A percentile compares a stretch with the other conserved stretches of the same genome.
Evolutionary conservation across 2,329 filamentous ascomycete species (phyloP).

Genomic region (Scedosporium aurantiacum): DNA sequence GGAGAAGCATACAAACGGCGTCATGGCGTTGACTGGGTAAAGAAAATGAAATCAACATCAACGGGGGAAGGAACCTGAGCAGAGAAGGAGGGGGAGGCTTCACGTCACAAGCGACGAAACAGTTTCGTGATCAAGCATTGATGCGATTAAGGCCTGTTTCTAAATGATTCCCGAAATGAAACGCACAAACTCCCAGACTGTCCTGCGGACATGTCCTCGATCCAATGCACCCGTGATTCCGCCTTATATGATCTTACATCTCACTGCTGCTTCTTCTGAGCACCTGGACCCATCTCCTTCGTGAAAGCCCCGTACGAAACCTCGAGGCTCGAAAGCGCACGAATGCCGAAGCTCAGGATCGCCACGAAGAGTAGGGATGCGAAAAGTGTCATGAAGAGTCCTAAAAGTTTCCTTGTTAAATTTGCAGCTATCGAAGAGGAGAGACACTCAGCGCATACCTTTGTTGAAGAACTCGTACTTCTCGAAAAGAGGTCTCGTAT

Average conservation of each 20-base stretch:
- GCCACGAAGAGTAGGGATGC: slow-evolving; percentile 59
- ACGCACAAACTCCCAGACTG: slow-evolving; percentile 2
- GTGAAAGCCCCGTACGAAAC: slow-evolving; percentile 93
- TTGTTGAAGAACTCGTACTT: slow-evolving; percentile 92
- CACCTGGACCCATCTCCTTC: slow-evolving; percentile 84
- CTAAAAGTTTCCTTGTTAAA: slow-evolving; percentile 28
- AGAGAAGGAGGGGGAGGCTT: background rate
- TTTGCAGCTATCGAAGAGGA: background rate
- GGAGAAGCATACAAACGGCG: background rate
- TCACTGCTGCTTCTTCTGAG: slow-evolving; percentile 60
- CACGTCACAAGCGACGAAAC: background rate
- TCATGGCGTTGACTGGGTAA: background rate
- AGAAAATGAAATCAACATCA: background rate
- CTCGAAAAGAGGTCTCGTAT: slow-evolving; percentile 60
- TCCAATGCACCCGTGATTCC: background rate
- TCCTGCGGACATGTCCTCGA: background rate
- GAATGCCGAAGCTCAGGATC: slow-evolving; percentile 70
- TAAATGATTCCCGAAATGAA: slow-evolving; percentile 8
- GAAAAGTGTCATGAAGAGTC: slow-evolving; percentile 78
- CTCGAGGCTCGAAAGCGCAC: slow-evolving; percentile 66
- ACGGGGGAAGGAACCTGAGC: background rate
- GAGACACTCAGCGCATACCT: slow-evolving; percentile 39
- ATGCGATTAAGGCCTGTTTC: background rate
- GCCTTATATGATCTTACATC: slow-evolving; percentile 8
- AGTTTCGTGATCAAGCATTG: background rate